Percentiles rank a stretch among this genome's conserved stretches.
Conservation (phyloP, 306 rosid genomes). For the Cucumis hystrix region DNA sequence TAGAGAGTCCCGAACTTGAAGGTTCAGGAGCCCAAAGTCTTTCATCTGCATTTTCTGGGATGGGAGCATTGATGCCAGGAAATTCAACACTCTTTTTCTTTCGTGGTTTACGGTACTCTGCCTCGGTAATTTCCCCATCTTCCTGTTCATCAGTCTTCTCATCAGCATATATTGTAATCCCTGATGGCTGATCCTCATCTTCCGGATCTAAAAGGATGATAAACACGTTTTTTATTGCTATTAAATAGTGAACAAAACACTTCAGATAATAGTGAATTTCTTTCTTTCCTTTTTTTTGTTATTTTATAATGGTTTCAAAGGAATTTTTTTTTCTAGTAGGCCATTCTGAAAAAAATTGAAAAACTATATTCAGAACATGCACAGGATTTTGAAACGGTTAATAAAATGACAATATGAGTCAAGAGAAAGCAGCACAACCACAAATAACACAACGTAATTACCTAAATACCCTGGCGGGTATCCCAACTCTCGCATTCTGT, state of each 20-base stretch:
- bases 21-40: conserved; percentile 52
- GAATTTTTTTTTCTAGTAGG: neutral
- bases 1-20: conserved; percentile 27
- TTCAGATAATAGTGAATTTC: neutral
- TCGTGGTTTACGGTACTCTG: conserved; percentile 22
- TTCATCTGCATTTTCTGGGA: conserved; percentile 71
- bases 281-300: neutral
- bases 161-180: conserved; percentile 64
- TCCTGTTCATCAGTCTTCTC: conserved; percentile 55
- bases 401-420: neutral
- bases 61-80: conserved; percentile 85
- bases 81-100: conserved; percentile 56
- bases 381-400: neutral
- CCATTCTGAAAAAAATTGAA: neutral
- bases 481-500: conserved; percentile 95
- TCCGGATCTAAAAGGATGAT: conserved; percentile 39
- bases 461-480: conserved; percentile 98
- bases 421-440: neutral
- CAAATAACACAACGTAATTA: conserved; percentile 20
- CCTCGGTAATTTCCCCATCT: conserved; percentile 80
- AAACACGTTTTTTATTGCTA: neutral
- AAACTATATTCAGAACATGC: neutral
- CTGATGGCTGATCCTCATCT: conserved; percentile 82
- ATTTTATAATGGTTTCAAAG: neutral
- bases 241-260: neutral